Evolutionary conservation across 495 filamentous ascomycete genomes (phyloP).

Genomic region (Hypoxylon fuscum): DNA sequence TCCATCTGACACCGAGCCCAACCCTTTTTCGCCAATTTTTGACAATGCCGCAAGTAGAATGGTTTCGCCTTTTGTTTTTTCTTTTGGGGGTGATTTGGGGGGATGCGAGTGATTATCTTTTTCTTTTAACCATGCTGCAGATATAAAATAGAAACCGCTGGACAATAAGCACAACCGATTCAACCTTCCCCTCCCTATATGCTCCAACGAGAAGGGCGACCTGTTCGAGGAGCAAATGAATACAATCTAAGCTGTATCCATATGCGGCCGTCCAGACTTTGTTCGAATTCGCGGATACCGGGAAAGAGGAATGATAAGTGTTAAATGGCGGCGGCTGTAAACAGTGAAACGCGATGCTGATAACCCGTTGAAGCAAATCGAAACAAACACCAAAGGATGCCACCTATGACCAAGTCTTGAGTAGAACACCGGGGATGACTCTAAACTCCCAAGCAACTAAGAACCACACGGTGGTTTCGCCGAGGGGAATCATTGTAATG

Average conservation of each 20-base stretch:
- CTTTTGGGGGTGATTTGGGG: constrained; percentile 14
- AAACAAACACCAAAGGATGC: constrained; percentile 39
- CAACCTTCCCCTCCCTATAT: constrained; percentile 16
- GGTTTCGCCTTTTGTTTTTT: constrained; percentile 34
- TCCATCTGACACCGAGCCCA: constrained; percentile 26
- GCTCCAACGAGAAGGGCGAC: constrained; percentile 11
- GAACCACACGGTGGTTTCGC: constrained; percentile 37
- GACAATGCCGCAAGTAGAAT: constrained; percentile 33
- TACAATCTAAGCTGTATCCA: constrained; percentile 10
- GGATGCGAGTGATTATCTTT: constrained; percentile 28
- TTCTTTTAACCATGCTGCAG: constrained; percentile 37
- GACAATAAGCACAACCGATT: constrained; percentile 36
- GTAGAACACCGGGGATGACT: constrained; percentile 41
- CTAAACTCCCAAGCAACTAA: constrained; percentile 37
- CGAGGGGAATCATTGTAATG: constrained; percentile 39
- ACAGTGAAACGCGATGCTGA: constrained; percentile 37
- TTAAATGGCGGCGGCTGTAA: constrained; percentile 11
- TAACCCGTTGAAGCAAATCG: constrained; percentile 31
- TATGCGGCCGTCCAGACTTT: constrained; percentile 1
- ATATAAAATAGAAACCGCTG: constrained; percentile 33
- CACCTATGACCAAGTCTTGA: constrained; percentile 41
- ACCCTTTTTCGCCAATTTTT: constrained; percentile 25
- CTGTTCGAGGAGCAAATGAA: neutral
- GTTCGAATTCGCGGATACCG: constrained; percentile 13
- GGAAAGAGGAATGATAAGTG: constrained; percentile 16